Percentiles rank a stretch among this genome's conserved stretches.
phyloP scores from a whole-genome alignment of 371 early-diverging fungal genomes.

The Syncephalastrum racemosum region DNA sequence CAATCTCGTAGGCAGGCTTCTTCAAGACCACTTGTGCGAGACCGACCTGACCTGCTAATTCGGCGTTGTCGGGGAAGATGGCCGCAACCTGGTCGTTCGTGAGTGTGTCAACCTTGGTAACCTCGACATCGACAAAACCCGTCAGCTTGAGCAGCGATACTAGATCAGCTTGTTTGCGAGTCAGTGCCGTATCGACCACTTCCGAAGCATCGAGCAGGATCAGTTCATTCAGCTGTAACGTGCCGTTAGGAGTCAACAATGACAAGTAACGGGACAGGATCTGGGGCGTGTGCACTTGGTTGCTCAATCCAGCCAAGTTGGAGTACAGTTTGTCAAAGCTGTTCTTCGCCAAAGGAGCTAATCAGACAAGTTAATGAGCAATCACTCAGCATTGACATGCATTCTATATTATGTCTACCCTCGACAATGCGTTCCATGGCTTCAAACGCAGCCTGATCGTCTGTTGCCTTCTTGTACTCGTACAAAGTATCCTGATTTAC shows the following conservation, averaged over 20 bases:
- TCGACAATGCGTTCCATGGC: slow-evolving; percentile 46
- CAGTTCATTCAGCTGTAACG: slow-evolving; percentile 34
- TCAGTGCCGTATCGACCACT: slow-evolving; percentile 23
- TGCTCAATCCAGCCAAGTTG: slow-evolving; percentile 35
- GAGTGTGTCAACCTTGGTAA: slow-evolving; percentile 17
- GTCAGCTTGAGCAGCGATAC: slow-evolving; percentile 47
- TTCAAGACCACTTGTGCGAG: slow-evolving; percentile 56
- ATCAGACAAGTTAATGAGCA: background rate
- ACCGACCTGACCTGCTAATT: slow-evolving; percentile 46
- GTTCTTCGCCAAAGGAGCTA: slow-evolving; percentile 41
- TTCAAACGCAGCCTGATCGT: slow-evolving; percentile 40
- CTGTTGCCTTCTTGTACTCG: slow-evolving; percentile 20
- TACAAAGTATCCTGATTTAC: slow-evolving; percentile 28
- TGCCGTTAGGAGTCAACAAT: slow-evolving; percentile 35
- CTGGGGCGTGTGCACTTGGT: slow-evolving; percentile 35
- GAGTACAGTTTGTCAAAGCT: slow-evolving; percentile 36
- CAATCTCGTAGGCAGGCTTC: slow-evolving; percentile 88
- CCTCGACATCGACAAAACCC: slow-evolving; percentile 43
- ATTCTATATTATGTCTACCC: slow-evolving; percentile 23
- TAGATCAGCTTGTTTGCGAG: slow-evolving; percentile 39
- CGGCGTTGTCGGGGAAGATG: slow-evolving; percentile 45
- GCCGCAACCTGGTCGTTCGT: slow-evolving; percentile 47
- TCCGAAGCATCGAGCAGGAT: slow-evolving; percentile 20
- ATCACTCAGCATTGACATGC: slow-evolving; percentile 22
- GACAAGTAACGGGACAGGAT: slow-evolving; percentile 43